Base-by-base conservation (phyloP, 208 protist genomes). In the Sergeia podlipaevii region DNA sequence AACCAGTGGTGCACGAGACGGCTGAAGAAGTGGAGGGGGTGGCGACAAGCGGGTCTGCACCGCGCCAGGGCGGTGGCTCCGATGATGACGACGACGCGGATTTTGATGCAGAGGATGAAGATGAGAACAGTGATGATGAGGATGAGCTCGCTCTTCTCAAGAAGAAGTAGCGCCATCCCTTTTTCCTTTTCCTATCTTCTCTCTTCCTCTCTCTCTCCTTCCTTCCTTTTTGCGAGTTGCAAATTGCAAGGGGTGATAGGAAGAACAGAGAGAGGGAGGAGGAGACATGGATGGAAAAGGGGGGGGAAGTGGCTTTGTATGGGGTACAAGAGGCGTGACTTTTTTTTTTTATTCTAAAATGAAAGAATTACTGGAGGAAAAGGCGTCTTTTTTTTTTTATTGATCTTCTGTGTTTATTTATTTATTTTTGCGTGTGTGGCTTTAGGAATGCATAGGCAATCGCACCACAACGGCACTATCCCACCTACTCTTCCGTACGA, bases 241-340 rank as follows among this genome's bases (percentile, higher is more conserved):
- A 17, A 38, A 45, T 17, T 44, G 4, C 30, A 24, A 4, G 4
- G 7, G n/a, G n/a, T n/a, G n/a, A n/a, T n/a, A n/a, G n/a, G n/a
- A n/a, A n/a, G n/a, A n/a, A n/a, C n/a, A n/a, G n/a, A n/a, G n/a
- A n/a, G n/a, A n/a, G n/a, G n/a, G n/a, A n/a, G 64, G 65, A 3
- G 65, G 66, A n/a, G 64, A 70, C 6, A 69, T 77, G 27, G 75
- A 82, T 54, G 75, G n/a, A n/a, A n/a, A n/a, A n/a, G n/a, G n/a
- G n/a, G n/a, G n/a, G n/a, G n/a, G n/a, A n/a, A n/a, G n/a, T n/a
- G n/a, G n/a, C n/a, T n/a, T n/a, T n/a, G n/a, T n/a, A n/a, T n/a
- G n/a, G n/a, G n/a, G n/a, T n/a, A n/a, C n/a, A n/a, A n/a, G n/a
- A n/a, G n/a, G n/a, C n/a, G n/a, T n/a, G n/a, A n/a, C n/a, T n/a